Evolutionary conservation across 2,329 filamentous ascomycete species (phyloP).

Genomic region (Pezicula neosporulosa): DNA sequence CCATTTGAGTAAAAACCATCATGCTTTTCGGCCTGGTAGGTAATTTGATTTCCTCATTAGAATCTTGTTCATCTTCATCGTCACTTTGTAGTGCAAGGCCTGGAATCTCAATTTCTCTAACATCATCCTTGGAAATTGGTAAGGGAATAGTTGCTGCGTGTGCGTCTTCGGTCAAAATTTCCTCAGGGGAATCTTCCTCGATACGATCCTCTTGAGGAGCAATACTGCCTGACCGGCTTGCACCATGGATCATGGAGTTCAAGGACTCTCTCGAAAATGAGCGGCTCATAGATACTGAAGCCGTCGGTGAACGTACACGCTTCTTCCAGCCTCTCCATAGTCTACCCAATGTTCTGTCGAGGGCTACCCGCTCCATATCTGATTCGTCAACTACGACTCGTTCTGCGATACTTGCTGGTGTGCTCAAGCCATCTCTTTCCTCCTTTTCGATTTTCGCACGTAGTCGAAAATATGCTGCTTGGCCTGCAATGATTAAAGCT

Average conservation of each 20-base stretch:
- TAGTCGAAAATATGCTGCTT: conserved; percentile 73
- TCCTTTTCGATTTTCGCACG: conserved; percentile 56
- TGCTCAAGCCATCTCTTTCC: conserved; percentile 45
- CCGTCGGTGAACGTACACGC: conserved; percentile 59
- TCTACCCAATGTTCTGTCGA: conserved; percentile 83
- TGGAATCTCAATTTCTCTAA: conserved; percentile 78
- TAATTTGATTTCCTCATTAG: conserved; percentile 31
- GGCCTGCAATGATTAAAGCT: conserved; percentile 79
- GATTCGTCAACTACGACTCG: conserved; percentile 81
- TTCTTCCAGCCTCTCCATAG: conserved; percentile 97
- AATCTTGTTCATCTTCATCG: conserved; percentile 49
- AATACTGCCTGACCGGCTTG: conserved; percentile 34
- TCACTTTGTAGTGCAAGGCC: conserved; percentile 62
- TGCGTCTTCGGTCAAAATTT: conserved; percentile 20
- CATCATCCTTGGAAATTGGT: conserved; percentile 62
- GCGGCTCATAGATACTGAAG: conserved; percentile 40
- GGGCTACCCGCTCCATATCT: conserved; percentile 89
- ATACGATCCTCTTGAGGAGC: conserved; percentile 31
- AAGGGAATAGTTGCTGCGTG: conserved; percentile 61
- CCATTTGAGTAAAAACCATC: conserved; percentile 33
- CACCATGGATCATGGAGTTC: conserved; percentile 18
- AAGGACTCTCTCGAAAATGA: conserved; percentile 47
- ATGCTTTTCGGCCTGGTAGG: conserved; percentile 37
- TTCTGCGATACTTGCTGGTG: conserved; percentile 49
- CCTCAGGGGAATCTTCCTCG: conserved; percentile 13